These are phyloP conservation scores for Nelumbo lutea DNA, from an alignment of 164 flowering plant genomes.

Conservation along the genomic window DNA sequence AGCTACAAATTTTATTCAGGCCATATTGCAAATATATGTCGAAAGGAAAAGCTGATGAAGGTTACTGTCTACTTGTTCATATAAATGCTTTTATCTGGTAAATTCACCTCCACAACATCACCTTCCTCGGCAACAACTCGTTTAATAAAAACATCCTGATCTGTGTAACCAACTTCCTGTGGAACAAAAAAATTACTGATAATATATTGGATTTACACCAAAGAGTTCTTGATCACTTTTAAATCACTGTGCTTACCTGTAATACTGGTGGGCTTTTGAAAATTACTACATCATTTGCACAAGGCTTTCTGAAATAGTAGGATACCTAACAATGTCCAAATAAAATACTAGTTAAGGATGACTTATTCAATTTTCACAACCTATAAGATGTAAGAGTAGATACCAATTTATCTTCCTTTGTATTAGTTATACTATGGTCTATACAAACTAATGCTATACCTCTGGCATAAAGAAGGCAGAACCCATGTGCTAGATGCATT, in stretches of 20 bases:
- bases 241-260: conserved; percentile 23
- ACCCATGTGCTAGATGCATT: no score
- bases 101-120: conserved; percentile 80
- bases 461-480: no score
- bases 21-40: neutral
- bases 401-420: no score
- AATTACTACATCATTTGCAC: conserved; percentile 88
- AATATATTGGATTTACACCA: neutral
- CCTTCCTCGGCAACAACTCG: conserved; percentile 89
- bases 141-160: conserved; percentile 93
- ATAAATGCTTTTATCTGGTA: neutral
- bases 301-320: conserved; percentile 92
- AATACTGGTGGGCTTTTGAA: conserved; percentile 91
- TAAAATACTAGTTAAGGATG: conserved; percentile 14
- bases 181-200: conserved; percentile 16
- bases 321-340: conserved; percentile 54
- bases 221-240: neutral
- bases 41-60: neutral
- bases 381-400: no score
- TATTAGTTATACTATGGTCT: no score
- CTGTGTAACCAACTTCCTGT: conserved; percentile 93
- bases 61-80: neutral
- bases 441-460: no score
- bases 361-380: neutral
- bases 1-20: no score